A percentile compares a stretch with the other conserved stretches of the same genome.
phyloP scores from a whole-genome alignment of 2,329 filamentous ascomycete genomes.

The Fusarium dlaminii region DNA sequence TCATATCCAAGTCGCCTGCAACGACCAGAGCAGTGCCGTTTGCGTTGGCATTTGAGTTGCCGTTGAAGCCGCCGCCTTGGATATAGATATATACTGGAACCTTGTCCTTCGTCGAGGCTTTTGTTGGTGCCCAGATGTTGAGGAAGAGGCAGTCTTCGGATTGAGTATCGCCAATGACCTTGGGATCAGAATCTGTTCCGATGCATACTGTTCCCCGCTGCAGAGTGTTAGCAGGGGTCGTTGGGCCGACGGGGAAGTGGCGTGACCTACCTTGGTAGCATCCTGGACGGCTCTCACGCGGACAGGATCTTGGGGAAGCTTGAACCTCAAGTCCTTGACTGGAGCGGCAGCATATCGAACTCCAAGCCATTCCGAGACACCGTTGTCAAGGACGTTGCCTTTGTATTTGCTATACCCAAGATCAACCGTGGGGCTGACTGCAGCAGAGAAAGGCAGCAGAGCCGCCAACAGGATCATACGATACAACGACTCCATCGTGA shows the following conservation, averaged over 20 bases:
- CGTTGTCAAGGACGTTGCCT: constrained; percentile 63
- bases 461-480: neutral
- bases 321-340: constrained; percentile 71
- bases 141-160: constrained; percentile 77
- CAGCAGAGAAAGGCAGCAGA: constrained; percentile 4
- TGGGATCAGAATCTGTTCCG: constrained; percentile 40
- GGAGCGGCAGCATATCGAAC: constrained; percentile 79
- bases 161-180: constrained; percentile 37
- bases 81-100: constrained; percentile 71
- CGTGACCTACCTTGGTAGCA: constrained; percentile 61
- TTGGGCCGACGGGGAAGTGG: neutral
- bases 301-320: constrained; percentile 71
- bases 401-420: constrained; percentile 74
- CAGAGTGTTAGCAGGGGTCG: neutral
- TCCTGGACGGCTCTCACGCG: constrained; percentile 55
- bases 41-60: constrained; percentile 58
- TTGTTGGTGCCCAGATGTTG: constrained; percentile 68
- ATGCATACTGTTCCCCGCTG: constrained; percentile 46
- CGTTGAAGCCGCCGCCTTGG: constrained; percentile 70
- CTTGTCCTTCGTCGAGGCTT: constrained; percentile 57
- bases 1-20: constrained; percentile 65
- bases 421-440: constrained; percentile 56
- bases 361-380: constrained; percentile 76
- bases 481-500: neutral
- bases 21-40: constrained; percentile 69